phyloP scores from a whole-genome alignment of 129 eudicot species.

The Kitagawia praeruptora region DNA sequence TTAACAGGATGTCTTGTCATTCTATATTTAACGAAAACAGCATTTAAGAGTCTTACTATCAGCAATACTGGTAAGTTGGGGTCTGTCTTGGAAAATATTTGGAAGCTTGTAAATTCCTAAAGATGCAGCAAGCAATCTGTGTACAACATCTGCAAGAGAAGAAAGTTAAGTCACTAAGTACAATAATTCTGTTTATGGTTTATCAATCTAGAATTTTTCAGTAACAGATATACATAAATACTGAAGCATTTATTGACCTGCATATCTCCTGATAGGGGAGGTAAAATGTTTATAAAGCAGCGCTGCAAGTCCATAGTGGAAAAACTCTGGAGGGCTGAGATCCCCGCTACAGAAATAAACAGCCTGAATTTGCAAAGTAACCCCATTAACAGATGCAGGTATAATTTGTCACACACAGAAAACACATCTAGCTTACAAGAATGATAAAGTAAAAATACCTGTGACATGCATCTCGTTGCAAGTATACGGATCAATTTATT shows the following conservation, averaged over 20 bases:
- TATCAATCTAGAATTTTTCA: neutral
- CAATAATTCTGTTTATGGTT: neutral
- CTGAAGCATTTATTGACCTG: conserved; percentile 40
- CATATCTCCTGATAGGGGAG: conserved; percentile 97
- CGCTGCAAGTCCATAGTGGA: conserved; percentile 93
- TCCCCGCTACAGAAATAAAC: conserved; percentile 99
- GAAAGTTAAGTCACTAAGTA: neutral
- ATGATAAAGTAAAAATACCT: conserved; percentile 35
- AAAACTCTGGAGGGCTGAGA: conserved; percentile 83
- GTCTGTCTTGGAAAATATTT: conserved; percentile 69
- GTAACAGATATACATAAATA: neutral
- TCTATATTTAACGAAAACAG: neutral
- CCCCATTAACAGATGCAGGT: conserved; percentile 7
- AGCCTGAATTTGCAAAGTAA: conserved; percentile 45
- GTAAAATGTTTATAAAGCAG: conserved; percentile 91
- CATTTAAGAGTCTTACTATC: conserved; percentile 58
- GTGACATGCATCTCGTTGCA: conserved; percentile 98
- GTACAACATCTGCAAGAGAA: conserved; percentile 86
- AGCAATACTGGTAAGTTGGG: conserved; percentile 75
- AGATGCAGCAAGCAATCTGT: conserved; percentile 96
- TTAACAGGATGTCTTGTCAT: neutral
- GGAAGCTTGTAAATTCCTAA: conserved; percentile 86
- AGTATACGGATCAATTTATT: conserved; percentile 90
- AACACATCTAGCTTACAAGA: neutral
- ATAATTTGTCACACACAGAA: neutral